Base-by-base conservation (phyloP, 306 rosid genomes). In the Pterocarpus macrocarpus region DNA sequence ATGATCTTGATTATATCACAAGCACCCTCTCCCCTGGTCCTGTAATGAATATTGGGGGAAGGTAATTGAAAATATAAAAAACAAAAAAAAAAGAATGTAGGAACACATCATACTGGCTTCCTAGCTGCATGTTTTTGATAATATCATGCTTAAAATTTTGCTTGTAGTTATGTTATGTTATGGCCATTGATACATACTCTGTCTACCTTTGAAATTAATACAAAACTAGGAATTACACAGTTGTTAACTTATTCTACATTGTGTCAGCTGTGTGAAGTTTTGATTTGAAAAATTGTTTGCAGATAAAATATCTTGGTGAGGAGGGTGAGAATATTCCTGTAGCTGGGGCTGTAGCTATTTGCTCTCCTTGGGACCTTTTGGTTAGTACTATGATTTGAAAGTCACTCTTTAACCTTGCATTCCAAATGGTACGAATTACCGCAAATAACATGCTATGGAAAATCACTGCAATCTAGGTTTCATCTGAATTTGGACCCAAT, bases 301-400 rank as follows among this genome's bases (percentile, higher is more conserved):
- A 95, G 99, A 89, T 93, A 76, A 95, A 95, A 73, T 93, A 87
- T 88, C 96, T 95, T 50, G 99, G 97, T 52, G 99, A 95, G 92
- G 94, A 91, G 49, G 96, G 99, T n/a, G 92, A 88, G 68, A 81
- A 90, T 75, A 55, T 85, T 81, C 99, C 99, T 53, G 75, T 90
- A 73, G 91, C 92, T 59, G 99, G 98, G 59, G 99, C 98, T 79
- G 96, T 90, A 30, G 99, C 98, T 73, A 41, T 93, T 82, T 89
- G 97, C 88, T 88, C 88, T 81, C 99, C 99, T 38, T 95, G 97
- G 97, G 99, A 95, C 83, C 99, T 95, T 81, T 80, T 95, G 99
- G 99, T 95, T 69, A 88, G 98, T 87, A 64, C 56, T 67, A 73
- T 76, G 64, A 41, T 73, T 85, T 75, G 62, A 77, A 79, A 73